phyloP scores from a whole-genome alignment of 805 yeast species.

The Candida alai region DNA sequence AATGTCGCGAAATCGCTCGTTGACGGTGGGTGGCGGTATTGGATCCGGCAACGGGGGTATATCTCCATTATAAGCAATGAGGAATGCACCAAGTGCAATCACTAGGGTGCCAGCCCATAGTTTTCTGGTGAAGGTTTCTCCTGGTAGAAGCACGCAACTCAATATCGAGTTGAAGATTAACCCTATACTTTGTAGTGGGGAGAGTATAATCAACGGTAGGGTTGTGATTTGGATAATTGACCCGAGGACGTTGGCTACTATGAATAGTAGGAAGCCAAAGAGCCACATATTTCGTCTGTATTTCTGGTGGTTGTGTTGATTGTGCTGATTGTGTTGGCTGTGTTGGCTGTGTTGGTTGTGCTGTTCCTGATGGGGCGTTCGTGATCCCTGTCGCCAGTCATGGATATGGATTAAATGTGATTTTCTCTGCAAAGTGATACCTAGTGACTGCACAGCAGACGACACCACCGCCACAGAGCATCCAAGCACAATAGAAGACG shows the following conservation, averaged over 20 bases:
- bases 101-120: constrained; percentile 63
- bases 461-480: constrained; percentile 69
- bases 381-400: too few relatives aligned
- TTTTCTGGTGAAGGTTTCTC: constrained; percentile 59
- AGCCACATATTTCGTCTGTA: constrained; percentile 65
- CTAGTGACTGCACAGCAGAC: constrained; percentile 76
- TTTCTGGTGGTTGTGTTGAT: constrained; percentile 24
- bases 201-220: constrained; percentile 71
- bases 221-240: constrained; percentile 81
- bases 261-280: constrained; percentile 65
- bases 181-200: constrained; percentile 84
- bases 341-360: constrained; percentile 9
- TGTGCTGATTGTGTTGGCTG: constrained; percentile 24
- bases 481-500: constrained; percentile 45
- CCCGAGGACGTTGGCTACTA: constrained; percentile 73
- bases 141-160: constrained; percentile 60
- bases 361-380: constrained; percentile 18
- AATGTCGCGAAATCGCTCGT: constrained; percentile 36
- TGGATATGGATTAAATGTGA: constrained; percentile 53
- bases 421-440: constrained; percentile 77
- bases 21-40: constrained; percentile 20
- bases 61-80: constrained; percentile 71
- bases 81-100: constrained; percentile 69
- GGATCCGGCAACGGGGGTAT: constrained; percentile 19
- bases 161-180: constrained; percentile 78